Base-by-base conservation (phyloP, 805 yeast species). In the Spathaspora arborariae region DNA sequence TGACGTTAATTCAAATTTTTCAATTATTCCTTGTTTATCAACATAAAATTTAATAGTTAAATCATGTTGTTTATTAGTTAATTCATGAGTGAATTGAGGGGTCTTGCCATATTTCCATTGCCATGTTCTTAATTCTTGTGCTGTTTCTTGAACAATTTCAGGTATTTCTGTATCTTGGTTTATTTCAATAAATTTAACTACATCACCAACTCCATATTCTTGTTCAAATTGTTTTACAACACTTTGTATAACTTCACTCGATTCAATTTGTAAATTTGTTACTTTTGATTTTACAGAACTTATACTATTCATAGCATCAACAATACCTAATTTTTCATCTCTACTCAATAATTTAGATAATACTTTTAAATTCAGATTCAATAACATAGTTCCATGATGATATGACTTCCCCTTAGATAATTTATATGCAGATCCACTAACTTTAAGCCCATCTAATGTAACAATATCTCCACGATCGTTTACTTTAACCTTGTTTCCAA, bases 301-400 rank as follows among this genome's bases (percentile, higher is more conserved):
- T 1, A 92, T 88, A 1, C 72, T 62, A 8, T 84, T 79, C 27
- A 72, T 64, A 45, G 81, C 64, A 16, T 63, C 70, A 1, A 84
- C 70, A 1, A 53, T 48, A 0, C 80, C 81, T 21, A 67, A 53
- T 3, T 63, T 53, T 9, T 66, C 63, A 38, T 72, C 75, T 13
- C 82, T 68, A 30, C 76, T 74, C 48, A 94, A 69, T 11, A 88
- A 60, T n/a, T 78, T 70, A 1, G 82, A 70, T 48, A 94, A 70
- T 0, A 74, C 64, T n/a, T 72, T 72, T 20, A 94, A 65, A 34
- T 82, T 72, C 37, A 95, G 82, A 45, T 78, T 68, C 20, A 94
- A 68, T 6, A 94, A 71, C 96, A 94, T 88, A 0, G 99, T 94
- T 0, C 97, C 99, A 67, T 94, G 99, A 60, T 94, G 99, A 54